These are phyloP conservation scores for Cicer bijugum DNA, from an alignment of 306 rosid genomes.

Conservation along the genomic window DNA sequence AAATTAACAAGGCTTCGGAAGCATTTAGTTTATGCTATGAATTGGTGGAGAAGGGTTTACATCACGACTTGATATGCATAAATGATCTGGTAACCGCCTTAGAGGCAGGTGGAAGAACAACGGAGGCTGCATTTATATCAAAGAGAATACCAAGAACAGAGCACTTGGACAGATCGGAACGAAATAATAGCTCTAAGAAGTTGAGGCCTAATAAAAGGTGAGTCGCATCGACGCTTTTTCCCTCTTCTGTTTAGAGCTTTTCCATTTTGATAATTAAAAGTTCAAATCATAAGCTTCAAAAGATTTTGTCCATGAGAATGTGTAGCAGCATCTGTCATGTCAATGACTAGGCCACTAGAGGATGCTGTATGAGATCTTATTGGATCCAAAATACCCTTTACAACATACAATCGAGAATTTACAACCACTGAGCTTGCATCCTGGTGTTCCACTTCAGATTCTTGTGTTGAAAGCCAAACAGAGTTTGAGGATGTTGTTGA, in stretches of 20 bases:
- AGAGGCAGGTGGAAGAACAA: slow-evolving; percentile 58
- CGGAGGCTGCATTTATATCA: slow-evolving; percentile 70
- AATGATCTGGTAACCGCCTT: slow-evolving; percentile 57
- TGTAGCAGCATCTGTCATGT: no score
- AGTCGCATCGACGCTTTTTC: slow-evolving; percentile 33
- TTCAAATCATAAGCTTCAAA: not conserved
- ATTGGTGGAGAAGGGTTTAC: slow-evolving; percentile 65
- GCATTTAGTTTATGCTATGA: slow-evolving; percentile 73
- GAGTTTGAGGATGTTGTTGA: no score
- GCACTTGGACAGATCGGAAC: slow-evolving; percentile 27
- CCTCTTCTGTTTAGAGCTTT: not conserved
- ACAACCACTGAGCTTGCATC: no score
- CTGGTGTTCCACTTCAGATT: no score
- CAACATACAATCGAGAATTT: no score
- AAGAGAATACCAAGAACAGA: slow-evolving; percentile 55
- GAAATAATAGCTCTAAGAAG: slow-evolving; percentile 42
- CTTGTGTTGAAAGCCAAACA: no score
- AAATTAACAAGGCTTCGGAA: slow-evolving; percentile 61
- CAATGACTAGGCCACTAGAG: no score
- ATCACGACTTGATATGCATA: slow-evolving; percentile 61
- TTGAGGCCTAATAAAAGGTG: slow-evolving; percentile 38
- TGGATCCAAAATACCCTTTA: no score
- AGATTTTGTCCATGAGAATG: no score
- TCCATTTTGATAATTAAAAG: not conserved
- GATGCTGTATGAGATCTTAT: no score